Conservation (phyloP, 2,329 filamentous ascomycete genomes). For the Hypoxylon sp. region DNA sequence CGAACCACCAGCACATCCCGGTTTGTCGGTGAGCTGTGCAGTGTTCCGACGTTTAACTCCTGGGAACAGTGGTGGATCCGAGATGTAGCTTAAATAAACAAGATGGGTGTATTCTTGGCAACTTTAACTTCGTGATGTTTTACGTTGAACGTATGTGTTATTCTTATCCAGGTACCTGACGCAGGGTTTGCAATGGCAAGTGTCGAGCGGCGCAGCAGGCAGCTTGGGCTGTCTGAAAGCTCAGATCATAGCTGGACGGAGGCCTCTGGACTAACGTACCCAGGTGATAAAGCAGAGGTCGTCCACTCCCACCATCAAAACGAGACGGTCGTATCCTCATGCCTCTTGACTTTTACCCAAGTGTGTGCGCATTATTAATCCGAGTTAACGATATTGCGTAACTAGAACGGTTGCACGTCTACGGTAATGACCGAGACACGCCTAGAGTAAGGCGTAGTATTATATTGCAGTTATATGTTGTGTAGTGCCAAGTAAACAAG, state of each 20-base stretch:
- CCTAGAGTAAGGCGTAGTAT: neutral
- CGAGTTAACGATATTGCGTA: neutral
- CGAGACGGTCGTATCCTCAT: neutral
- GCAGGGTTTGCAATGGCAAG: conserved; percentile 6
- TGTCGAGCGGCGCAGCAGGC: conserved; percentile 14
- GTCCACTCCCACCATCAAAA: neutral
- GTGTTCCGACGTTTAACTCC: conserved; percentile 1
- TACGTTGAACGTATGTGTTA: conserved; percentile 7
- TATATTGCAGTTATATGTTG: neutral
- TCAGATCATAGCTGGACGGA: neutral
- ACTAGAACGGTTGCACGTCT: neutral
- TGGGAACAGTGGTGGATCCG: conserved; percentile 4
- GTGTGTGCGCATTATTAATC: neutral
- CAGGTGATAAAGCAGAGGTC: neutral
- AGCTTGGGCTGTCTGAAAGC: conserved; percentile 8
- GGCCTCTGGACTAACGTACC: neutral
- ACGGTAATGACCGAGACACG: neutral
- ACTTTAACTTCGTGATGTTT: neutral
- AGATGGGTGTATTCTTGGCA: neutral
- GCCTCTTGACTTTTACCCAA: neutral
- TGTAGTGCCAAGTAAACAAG: neutral
- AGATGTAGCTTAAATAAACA: conserved; percentile 26
- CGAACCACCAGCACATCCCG: conserved; percentile 2
- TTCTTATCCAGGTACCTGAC: too few species aligned
- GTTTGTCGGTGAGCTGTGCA: conserved; percentile 18